Evolutionary conservation across 495 filamentous ascomycete genomes (phyloP), one percentile per base, ranked within the genome.

Genomic region (Aspergillus hancockii): DNA sequence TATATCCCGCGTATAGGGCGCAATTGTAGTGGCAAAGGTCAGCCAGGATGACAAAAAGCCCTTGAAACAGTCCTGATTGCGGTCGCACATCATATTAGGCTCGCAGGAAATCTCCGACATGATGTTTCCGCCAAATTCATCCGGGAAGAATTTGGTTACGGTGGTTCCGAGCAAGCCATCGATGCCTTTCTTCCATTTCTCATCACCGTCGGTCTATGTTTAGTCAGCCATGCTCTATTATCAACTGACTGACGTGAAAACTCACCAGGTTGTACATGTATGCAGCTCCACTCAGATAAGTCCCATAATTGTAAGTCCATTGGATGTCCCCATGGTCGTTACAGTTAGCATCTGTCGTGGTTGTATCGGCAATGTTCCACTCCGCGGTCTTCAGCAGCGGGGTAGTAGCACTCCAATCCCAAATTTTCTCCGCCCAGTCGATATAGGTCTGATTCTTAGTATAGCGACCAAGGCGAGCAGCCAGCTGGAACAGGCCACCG

Each of bases 401-500:
- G 12, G 85, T 77, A 0, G 66, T 62, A 1, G 70, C 69, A 63
- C 83, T 83, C 91, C 91, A 95, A 30, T 89, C 84, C 74, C 78
- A 92, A 38, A 85, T 79, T 60, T 83, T 87, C 56, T 83, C 76
- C 4, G 89, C 90, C 90, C 90, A 92, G 43, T 88, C 78, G 2
- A 81, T 80, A 67, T 93, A 93, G 0, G 89, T 91, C 50, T 83
- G 66, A 69, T 93, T 92, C 36, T 85, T 84, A 7, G 90, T 93
- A 68, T 90, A 92, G 14, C 84, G 78, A 4, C 83, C 88, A 12
- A 94, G 76, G 1, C 90, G 85, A 0, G 90, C 81, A n/a, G 88
- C 85, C n/a, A 94, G 75, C 67, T 92, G 90, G 72, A 93, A 91
- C 63, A 94, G 85, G 59, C 84, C 85, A 6, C 88, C 90, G 69